Evolutionary conservation across 2,329 filamentous ascomycete species (phyloP), one percentile per base, ranked within the genome.

Genomic region (Pseudogymnoascus sp.): DNA sequence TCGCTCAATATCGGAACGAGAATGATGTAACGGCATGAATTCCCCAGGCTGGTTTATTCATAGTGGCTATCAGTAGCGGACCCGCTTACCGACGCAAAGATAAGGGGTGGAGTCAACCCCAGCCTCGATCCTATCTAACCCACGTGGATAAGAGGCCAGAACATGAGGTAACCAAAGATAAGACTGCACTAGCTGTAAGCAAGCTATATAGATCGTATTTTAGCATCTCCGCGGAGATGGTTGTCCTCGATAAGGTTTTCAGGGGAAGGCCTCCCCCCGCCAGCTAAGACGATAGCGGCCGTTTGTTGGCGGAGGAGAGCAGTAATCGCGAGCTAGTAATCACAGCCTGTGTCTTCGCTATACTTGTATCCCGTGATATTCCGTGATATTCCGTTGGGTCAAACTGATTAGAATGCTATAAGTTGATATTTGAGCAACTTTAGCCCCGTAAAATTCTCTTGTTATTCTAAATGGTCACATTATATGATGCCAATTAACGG

Each of bases 91-190:
- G 47, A 54, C 28, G 18, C 47, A 18, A 54, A 32, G 47, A 54
- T 54, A 54, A 54, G 47, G 47, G 47, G 47, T 54, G 47, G 47
- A 54, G 28, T 1, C 28, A 54, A 34, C 47, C 47, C 47, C 47
- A 54, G 32, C 47, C 30, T 34, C 47, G 47, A 54, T 47, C 47
- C 25, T 54, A 54, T 54, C 47, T 32, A 54, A 54, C 47, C 47
- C 47, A 32, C 16, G 28, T 32, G 47, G 47, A 54, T 54, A 54
- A 54, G 47, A 54, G 47, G 9, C 28, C 25, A 54, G 16, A 34
- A 14, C 47, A 54, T 32, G 47, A 54, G 16, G 16, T 54, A 54
- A 32, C 28, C 28, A 32, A 32, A 54, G 47, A 54, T 54, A 54
- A 54, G 47, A 11, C 28, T 54, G 9, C 25, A 54, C 47, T 54